These are phyloP conservation scores for Penicillium sp. DNA, from an alignment of 2,329 filamentous ascomycete species.

Conservation along the genomic window DNA sequence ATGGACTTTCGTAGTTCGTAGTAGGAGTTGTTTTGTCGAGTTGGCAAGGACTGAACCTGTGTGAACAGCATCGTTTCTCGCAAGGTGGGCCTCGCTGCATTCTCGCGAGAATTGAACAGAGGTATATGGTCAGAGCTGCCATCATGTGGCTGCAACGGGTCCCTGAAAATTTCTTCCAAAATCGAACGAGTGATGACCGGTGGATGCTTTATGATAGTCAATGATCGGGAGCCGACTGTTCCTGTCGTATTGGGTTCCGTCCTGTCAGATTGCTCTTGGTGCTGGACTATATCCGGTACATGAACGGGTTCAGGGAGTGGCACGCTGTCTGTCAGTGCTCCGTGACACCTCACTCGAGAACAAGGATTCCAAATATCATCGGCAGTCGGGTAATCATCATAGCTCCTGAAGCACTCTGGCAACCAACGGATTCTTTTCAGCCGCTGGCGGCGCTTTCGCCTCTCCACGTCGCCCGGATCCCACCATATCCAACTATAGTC, in stretches of 20 bases:
- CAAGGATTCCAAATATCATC: slow-evolving; percentile 30
- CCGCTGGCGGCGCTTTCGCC: slow-evolving; percentile 20
- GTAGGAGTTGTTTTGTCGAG: neutral
- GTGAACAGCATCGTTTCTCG: neutral
- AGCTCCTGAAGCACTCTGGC: slow-evolving; percentile 27
- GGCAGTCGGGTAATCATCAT: slow-evolving; percentile 23
- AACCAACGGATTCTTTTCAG: slow-evolving; percentile 23
- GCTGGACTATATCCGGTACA: neutral
- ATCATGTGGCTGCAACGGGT: neutral
- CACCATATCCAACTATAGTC: slow-evolving; percentile 44
- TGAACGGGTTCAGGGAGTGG: neutral
- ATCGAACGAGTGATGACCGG: slow-evolving; percentile 6
- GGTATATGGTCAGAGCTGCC: neutral
- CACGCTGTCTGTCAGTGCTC: neutral
- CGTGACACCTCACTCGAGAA: slow-evolving; percentile 6
- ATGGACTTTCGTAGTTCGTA: neutral
- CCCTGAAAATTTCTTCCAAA: slow-evolving; percentile 2
- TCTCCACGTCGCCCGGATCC: slow-evolving; percentile 34
- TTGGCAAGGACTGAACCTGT: slow-evolving; percentile 1
- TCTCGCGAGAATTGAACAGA: neutral
- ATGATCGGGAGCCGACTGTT: neutral
- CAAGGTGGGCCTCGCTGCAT: neutral
- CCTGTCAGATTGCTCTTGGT: neutral
- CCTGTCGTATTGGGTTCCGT: neutral
- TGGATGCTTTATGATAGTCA: neutral